Base-by-base conservation (phyloP, 2,329 filamentous ascomycete species). In the Alternaria sp. region DNA sequence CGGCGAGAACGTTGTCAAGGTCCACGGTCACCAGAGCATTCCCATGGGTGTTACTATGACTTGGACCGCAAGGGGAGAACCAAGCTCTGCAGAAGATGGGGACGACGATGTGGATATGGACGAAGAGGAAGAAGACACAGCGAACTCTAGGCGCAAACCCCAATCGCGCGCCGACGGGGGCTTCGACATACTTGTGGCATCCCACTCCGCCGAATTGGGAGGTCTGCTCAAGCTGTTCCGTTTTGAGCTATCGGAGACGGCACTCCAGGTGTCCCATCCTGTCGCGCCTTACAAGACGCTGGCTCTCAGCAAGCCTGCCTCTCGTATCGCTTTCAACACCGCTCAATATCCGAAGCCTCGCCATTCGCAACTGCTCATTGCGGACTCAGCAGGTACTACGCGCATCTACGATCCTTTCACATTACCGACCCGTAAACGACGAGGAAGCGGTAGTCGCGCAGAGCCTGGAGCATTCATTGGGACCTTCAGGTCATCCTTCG, bases 371-470 rank as follows among this genome's bases (percentile, higher is more conserved):
- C 74, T 90, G 11, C 80, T 90, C 9, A 79, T 90, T 7, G 81
- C 84, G 2, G 87, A 89, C 60, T 74, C 82, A 2, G 82, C 80
- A n/a, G 87, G 88, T 6, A 82, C 81, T 45, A 85, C 87, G 26
- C 87, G 87, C 57, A 80, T 90, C 14, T 88, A 87, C 70, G 85
- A 88, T 57, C 85, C 84, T 25, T 83, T 87, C 30, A 79, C 84
- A 15, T 72, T 70, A 15, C 58, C 69, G 2, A 66, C 51, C 30
- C 71, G 64, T 49, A 76, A 71, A 45, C 74, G 71, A 37, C 70
- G 63, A 26, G 41, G 65, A 56, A 67, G 61, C 37, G 64, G 67
- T 15, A 41, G 51, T 33, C 63, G 63, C 7, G 50, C 60, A 7
- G 71, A 78, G 15, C 21, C 60, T 53, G 75, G 75, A 11, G 70